Base-by-base conservation (phyloP, 2,329 filamentous ascomycete species). In the Colletotrichum sublineola region DNA sequence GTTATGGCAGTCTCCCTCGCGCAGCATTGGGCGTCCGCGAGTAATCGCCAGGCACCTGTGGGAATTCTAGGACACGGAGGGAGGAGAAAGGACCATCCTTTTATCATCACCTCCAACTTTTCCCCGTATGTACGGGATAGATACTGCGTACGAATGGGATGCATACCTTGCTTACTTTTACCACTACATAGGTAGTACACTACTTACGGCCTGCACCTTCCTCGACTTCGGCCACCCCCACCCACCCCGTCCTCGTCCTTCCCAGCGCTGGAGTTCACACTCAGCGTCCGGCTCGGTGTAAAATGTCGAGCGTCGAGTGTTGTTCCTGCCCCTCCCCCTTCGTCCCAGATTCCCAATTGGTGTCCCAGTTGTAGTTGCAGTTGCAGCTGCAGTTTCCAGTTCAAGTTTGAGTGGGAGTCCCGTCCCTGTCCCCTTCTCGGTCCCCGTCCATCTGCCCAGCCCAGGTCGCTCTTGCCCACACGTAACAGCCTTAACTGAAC, bases 311-410 rank as follows among this genome's bases (percentile, higher is more conserved):
- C 44, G 44, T 63, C 44, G 31, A 50, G 31, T 20, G 31, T 67
- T 38, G 63, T 55, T 44, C 63, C 56, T 60, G 46, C 40, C 42
- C 63, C 56, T 60, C 38, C 40, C 42, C 67, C 60, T 42, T 50
- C 6, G 67, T 67, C 63, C 62, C 55, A 40, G 60, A 68, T 64
- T 58, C 67, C 18, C 24, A 48, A 42, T 58, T 42, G 60, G 53
- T 68, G 81, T 82, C 52, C 83, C 81, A 1, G 81, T 82, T 31
- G 40, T 68, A 1, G 84, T 85, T 2, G 84, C 87, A 2, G 87
- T 89, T 12, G 87, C 87, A 0, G 87, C 46, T 62, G 58, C 58
- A 62, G 58, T 31, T 60, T 60, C 24, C 15, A 44, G 15, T 42
- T 60, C 56, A 15, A 58, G 18, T 40, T 11, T 5, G n/a, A 52